Base-by-base conservation (phyloP, 1,139 yeast species). In the Debaryomyces singareniensis region DNA sequence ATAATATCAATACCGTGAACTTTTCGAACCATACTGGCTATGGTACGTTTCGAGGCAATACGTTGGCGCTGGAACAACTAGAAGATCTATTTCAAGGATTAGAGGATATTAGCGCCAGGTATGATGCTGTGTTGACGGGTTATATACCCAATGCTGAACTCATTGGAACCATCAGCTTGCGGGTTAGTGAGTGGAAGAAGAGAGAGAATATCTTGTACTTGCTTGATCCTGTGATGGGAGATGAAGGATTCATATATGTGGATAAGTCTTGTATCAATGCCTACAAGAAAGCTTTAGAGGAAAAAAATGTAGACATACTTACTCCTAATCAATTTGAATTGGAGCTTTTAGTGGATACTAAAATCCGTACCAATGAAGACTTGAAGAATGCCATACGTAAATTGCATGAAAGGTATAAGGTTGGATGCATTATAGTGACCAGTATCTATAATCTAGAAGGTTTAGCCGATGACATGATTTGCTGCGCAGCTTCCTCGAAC, bases 271-370 rank as follows among this genome's bases (percentile, higher is more conserved):
- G 86, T 30, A 67, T 89, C 1, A 74, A 76, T 0, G 71, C 74
- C 2, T 89, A 89, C 50, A 68, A 69, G 45, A 44, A 58, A n/a
- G 60, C 83, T 3, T 53, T 89, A 26, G 45, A 53, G 12, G 50
- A 63, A 2, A 69, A 73, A 5, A 35, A 55, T 2, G 86, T 87
- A 9, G 78, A 75, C 36, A 50, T 87, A 13, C 74, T 82, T 6
- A 85, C 96, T 0, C 98, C 98, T 1, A 91, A 91, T 52, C 95
- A 86, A 51, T 84, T 84, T 53, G 98, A 91, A 51, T 69, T 85
- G 36, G 96, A 87, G 55, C 58, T 81, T 12, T 57, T 89, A 26
- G 65, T 81, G 6, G 87, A 72, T 1, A 50, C 58, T 24, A 59
- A 62, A 33, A 70, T 85, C 7, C 49, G 45, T 4, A 59, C 69